phyloP scores from a whole-genome alignment of 2,329 filamentous ascomycete species.

The Dothistroma pini region DNA sequence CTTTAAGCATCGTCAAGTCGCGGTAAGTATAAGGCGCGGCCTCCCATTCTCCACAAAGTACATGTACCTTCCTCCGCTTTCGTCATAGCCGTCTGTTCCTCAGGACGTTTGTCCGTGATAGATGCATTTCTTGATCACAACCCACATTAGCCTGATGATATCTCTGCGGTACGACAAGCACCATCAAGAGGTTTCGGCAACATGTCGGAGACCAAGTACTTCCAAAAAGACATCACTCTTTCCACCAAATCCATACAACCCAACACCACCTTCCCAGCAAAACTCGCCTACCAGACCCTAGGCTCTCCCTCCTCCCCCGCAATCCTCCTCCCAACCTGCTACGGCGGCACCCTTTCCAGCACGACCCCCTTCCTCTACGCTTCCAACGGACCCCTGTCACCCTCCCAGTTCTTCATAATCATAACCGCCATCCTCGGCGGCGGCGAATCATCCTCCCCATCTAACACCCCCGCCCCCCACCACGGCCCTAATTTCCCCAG shows the following conservation, averaged over 20 bases:
- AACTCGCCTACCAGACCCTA: constrained; percentile 43
- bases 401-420: constrained; percentile 47
- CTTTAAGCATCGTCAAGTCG: too few relatives aligned
- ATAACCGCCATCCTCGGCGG: constrained; percentile 52
- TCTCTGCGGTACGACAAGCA: neutral
- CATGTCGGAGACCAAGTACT: constrained; percentile 20
- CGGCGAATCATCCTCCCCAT: constrained; percentile 53
- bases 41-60: neutral
- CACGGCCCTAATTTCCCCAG: constrained; percentile 42
- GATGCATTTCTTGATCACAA: neutral
- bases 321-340: constrained; percentile 55
- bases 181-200: neutral
- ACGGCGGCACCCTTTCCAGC: constrained; percentile 49
- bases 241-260: constrained; percentile 25
- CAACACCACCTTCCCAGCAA: constrained; percentile 25
- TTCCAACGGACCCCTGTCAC: constrained; percentile 44
- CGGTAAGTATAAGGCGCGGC: too few relatives aligned
- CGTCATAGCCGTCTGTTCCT: neutral
- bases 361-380: constrained; percentile 47
- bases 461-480: constrained; percentile 40
- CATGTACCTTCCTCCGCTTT: neutral
- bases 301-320: constrained; percentile 39
- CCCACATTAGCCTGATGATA: neutral
- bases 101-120: neutral
- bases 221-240: constrained; percentile 26